These are phyloP conservation scores for Saturnispora sanitii DNA, from an alignment of 805 yeast species.

Conservation along the genomic window DNA sequence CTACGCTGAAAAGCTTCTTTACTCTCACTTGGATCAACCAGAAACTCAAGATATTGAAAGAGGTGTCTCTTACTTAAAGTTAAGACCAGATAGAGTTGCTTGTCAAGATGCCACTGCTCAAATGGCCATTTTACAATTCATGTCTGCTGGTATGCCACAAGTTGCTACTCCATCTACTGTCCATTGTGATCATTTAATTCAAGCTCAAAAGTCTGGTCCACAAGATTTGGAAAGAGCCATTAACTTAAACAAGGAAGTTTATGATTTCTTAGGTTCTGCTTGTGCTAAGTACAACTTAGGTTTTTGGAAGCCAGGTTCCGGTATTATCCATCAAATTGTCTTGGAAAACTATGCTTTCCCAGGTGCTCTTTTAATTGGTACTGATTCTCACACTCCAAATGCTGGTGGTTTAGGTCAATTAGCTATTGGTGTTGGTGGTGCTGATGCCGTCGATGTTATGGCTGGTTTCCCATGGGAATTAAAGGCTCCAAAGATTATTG, in stretches of 20 bases:
- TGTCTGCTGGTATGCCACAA: slow-evolving; percentile 85
- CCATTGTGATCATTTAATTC: slow-evolving; percentile 97
- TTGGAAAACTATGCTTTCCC: slow-evolving; percentile 95
- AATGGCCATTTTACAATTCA: slow-evolving; percentile 96
- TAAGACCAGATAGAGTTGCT: slow-evolving; percentile 95
- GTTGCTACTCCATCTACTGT: slow-evolving; percentile 93
- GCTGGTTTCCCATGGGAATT: slow-evolving; percentile 98
- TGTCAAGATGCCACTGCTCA: slow-evolving; percentile 99
- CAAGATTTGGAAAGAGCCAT: slow-evolving; percentile 74
- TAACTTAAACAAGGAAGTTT: slow-evolving; percentile 85
- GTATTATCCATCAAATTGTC: slow-evolving; percentile 96
- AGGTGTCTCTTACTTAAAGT: slow-evolving; percentile 84
- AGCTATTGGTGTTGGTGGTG: slow-evolving; percentile 99
- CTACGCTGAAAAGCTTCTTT: slow-evolving; percentile 86
- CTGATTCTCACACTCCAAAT: slow-evolving; percentile 98
- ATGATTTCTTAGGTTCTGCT: slow-evolving; percentile 86
- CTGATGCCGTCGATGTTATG: slow-evolving; percentile 97
- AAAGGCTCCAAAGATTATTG: slow-evolving; percentile 91
- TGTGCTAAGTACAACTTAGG: slow-evolving; percentile 93
- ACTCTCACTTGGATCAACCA: slow-evolving; percentile 86
- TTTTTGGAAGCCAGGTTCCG: slow-evolving; percentile 99
- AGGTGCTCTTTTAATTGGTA: slow-evolving; percentile 94
- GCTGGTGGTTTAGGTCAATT: slow-evolving; percentile 99
- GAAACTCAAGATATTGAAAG: slow-evolving; percentile 65
- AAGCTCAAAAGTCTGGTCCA: slow-evolving; percentile 89